Evolutionary conservation across 2,329 filamentous ascomycete genomes (phyloP).

Genomic region (Verruconis gallopava): DNA sequence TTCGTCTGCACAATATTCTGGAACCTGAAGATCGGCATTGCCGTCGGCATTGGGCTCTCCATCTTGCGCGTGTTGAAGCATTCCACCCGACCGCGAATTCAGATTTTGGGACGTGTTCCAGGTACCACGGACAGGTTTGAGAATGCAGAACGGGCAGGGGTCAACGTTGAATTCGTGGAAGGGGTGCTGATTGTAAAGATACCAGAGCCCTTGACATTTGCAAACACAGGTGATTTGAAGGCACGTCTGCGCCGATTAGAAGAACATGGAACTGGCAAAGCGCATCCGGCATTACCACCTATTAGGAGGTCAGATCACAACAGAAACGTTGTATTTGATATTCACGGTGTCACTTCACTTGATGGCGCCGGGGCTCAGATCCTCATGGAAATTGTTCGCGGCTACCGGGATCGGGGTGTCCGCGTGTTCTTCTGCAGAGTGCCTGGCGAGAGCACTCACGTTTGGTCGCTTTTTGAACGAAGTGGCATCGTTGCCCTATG

Average conservation of each 20-base stretch:
- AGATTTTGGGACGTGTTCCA: slow-evolving; percentile 82
- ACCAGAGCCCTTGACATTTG: slow-evolving; percentile 89
- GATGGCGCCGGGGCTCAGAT: slow-evolving; percentile 92
- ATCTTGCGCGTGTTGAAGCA: slow-evolving; percentile 82
- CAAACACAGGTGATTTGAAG: slow-evolving; percentile 88
- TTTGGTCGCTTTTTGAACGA: slow-evolving; percentile 59
- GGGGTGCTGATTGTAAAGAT: slow-evolving; percentile 95
- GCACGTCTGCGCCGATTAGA: slow-evolving; percentile 71
- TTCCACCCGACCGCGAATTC: slow-evolving; percentile 82
- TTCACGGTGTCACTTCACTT: slow-evolving; percentile 90
- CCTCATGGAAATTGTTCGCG: slow-evolving; percentile 72
- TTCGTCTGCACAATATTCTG: slow-evolving; percentile 90
- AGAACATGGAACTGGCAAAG: slow-evolving; percentile 72
- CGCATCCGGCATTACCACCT: slow-evolving; percentile 77
- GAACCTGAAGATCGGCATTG: slow-evolving; percentile 85
- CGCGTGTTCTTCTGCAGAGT: slow-evolving; percentile 60
- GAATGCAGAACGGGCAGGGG: slow-evolving; percentile 63
- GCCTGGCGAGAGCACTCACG: slow-evolving; percentile 36
- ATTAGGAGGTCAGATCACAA: slow-evolving; percentile 70
- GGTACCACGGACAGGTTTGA: slow-evolving; percentile 68
- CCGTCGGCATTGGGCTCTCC: slow-evolving; percentile 82
- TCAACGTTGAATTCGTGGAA: slow-evolving; percentile 74
- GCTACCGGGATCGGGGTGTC: slow-evolving; percentile 65
- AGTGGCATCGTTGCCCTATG: slow-evolving; percentile 78
- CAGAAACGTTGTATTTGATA: slow-evolving; percentile 88